Base-by-base conservation (phyloP, 192 early-diverging fungal genomes). In the Umbelopsis vinacea region DNA sequence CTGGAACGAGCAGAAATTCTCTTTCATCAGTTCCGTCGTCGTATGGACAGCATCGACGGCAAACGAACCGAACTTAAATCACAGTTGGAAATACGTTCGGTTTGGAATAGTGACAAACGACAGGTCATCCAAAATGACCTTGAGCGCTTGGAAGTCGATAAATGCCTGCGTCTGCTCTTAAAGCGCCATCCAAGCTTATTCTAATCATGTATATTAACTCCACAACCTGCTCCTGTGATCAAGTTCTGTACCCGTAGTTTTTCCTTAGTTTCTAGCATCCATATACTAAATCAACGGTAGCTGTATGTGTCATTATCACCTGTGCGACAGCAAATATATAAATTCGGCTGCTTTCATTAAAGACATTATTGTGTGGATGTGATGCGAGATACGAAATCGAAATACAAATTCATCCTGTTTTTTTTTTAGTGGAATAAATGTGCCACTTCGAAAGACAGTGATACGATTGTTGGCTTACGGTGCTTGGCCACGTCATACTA, bases 1-100 rank as follows among this genome's bases (percentile, higher is more conserved):
- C 82, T 96, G 7, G 85, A 89, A 76, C 84, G 87, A 4, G 92
- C 94, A 6, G 92, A 94, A 53, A 78, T 90, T 17, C 78, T 94
- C 22, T 93, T 85, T 73, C 82, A 90, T 46, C 81, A 87, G 24
- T 85, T 91, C 76, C 57, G 85, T 47, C 78, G 80, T 53, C 74
- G 81, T 22, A 79, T 83, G 0, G 71, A 76, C 7, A 81, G 77
- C 19, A 74, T 87, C 63, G 83, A 89, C 14, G 35, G 48, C 24
- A 82, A 82, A 40, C 48, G 71, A 46, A 17, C 46, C 21, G 46
- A 76, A 45, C 40, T 76, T 5, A 53, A 74, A 21, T 48, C 72
- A 40, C 60, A 70, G 37, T 24, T 77, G 26, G 46, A 76, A 46
- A 67, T 55, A 12, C 47, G 79, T 9, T 66, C 66, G 3, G 69